These are phyloP conservation scores for Dinochytrium kinnereticum DNA, from an alignment of 371 early-diverging fungal species.

Conservation along the genomic window DNA sequence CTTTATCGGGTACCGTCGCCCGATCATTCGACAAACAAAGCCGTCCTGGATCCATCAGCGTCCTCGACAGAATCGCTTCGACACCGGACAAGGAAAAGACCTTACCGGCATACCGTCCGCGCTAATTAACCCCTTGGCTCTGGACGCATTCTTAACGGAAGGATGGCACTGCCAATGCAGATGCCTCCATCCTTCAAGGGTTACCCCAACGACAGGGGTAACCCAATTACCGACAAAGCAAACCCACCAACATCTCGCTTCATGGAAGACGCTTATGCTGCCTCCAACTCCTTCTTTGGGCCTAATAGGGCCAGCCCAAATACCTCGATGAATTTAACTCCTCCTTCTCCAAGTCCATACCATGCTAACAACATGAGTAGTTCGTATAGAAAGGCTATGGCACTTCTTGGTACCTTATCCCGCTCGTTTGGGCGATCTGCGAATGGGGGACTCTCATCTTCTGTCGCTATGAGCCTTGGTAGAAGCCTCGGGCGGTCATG, in stretches of 20 bases:
- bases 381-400: constrained; percentile 12
- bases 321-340: not conserved
- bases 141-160: not conserved
- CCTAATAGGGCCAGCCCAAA: not conserved
- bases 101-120: not conserved
- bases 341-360: not conserved
- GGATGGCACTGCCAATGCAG: constrained; percentile 20
- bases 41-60: not conserved
- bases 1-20: no score
- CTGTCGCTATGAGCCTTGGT: constrained; percentile 33
- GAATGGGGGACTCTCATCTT: constrained; percentile 5
- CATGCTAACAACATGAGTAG: not conserved
- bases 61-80: not conserved
- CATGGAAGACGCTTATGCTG: not conserved
- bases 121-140: not conserved
- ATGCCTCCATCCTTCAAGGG: constrained; percentile 13
- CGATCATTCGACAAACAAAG: no score
- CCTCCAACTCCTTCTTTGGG: not conserved
- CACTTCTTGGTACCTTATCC: constrained; percentile 7
- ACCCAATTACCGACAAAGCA: not conserved
- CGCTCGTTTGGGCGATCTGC: not conserved
- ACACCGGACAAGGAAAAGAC: not conserved
- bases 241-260: not conserved
- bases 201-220: not conserved
- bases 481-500: constrained; percentile 24